Base-by-base conservation (phyloP, 2,329 filamentous ascomycete species). In the Cladosporium sp. region DNA sequence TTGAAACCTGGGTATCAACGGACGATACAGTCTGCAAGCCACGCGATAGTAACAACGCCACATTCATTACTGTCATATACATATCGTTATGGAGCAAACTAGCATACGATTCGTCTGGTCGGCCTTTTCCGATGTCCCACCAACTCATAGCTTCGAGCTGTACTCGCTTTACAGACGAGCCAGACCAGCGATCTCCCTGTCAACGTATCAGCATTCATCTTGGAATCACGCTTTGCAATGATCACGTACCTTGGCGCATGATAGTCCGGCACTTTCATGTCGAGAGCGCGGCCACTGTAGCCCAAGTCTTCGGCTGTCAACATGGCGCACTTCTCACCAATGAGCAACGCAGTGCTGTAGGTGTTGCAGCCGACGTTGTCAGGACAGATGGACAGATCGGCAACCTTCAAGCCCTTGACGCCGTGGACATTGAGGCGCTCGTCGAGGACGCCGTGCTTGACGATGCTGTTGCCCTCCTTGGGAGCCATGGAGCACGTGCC, bases 391-490 rank as follows among this genome's bases (percentile, higher is more conserved):
- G 65, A 71, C 63, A 91, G 73, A 72, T 92, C 88, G 12, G 87
- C 87, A 22, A 91, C 88, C 81, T 91, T 91, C 66, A 92, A 81
- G 15, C 86, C 85, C 78, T 89, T 82, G 64, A 90, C 87, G 54
- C 88, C 88, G 70, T 91, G 87, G 3, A 92, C 88, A 65, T 90
- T 91, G 58, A 92, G 81, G 60, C 88, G 83, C 74, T 90, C 87
- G 69, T 92, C 88, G 38, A 92, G 75, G 0, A 92, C 88, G 22
- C 74, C 75, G 9, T 69, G 69, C 59, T 73, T 66, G 72, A 92
- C 88, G 68, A 92, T 89, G 67, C 83, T 86, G 77, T 91, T 92
- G 60, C 89, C 89, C 38, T 70, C 68, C 55, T 60, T 66, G 25
- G 67, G 64, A 22, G 63, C 65, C 74, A 76, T 74, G 49, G 68